Evolutionary conservation across 2,329 filamentous ascomycete species (phyloP), one percentile per base, ranked within the genome.

Genomic region (Ceratocystis variospora): DNA sequence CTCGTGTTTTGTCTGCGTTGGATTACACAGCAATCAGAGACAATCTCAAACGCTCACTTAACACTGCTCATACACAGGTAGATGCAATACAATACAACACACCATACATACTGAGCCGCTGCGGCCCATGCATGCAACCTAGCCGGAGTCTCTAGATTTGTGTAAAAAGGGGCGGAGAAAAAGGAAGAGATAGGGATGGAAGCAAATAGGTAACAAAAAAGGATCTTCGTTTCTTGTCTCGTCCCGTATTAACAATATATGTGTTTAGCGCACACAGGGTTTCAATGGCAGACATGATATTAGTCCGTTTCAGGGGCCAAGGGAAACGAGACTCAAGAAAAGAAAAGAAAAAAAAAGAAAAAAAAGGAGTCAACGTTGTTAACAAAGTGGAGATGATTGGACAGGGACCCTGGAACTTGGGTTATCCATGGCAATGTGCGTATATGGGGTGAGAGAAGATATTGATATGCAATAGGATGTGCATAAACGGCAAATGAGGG

Each of bases 21-120:
- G 44, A 62, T 44, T 44, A 41, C 22, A 48, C 28, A 64, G 64
- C 67, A 68, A 68, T 68, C 69, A 68, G 68, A 67, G 66, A 67
- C 64, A 68, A 64, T 19, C 55, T 37, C 63, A 10, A 62, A 66
- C 64, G 50, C 64, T 57, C 65, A 63, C 67, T 61, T 64, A 61
- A 45, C 62, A 10, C 55, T 17, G 55, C 25, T 59, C 31, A 33
- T 31, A 25, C 28, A 37, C 37, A 41, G 4, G 37, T 41, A 15
- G 37, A 41, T 3, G 37, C 37, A 41, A 41, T 41, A 41, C 37
- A 41, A 41, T 41, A 15, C 37, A 41, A 15, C 37, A 41, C 37
- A 41, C 37, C 37, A 41, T 12, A 41, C 10, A 37, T 37, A 41
- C 37, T 41, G 37, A 41, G 37, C 37, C 37, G 37, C 37, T 41